Conservation (phyloP, 805 yeast species). For the Suhomyces vadensis region DNA sequence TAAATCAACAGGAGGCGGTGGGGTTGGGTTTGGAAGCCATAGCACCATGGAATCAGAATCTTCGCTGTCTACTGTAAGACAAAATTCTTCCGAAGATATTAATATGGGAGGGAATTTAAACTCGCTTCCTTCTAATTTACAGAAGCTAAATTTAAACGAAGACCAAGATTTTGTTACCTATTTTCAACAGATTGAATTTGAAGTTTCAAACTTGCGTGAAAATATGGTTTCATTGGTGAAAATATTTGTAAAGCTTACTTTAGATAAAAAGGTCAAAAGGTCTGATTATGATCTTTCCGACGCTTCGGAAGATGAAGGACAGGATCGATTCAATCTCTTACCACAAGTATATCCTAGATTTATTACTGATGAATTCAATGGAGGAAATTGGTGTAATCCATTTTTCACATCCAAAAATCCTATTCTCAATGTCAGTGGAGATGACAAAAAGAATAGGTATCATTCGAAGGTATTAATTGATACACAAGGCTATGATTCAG, state of each 20-base stretch:
- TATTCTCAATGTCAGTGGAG: conserved; percentile 43
- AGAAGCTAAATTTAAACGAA: conserved; percentile 5
- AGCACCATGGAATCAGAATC: conserved; percentile 3
- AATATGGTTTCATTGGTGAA: conserved; percentile 31
- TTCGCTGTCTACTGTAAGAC: conserved; percentile 11
- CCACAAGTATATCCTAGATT: conserved; percentile 76
- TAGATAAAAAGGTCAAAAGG: conserved; percentile 30
- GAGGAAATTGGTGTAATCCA: conserved; percentile 80
- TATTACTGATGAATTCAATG: conserved; percentile 63
- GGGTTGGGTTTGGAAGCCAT: conserved; percentile 4
- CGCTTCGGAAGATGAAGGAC: conserved; percentile 32
- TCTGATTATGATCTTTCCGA: conserved; percentile 43
- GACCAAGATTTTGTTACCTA: conserved; percentile 24
- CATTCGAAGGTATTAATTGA: conserved; percentile 52
- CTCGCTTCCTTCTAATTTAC: conserved; percentile 3
- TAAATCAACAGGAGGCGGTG: conserved; percentile 7
- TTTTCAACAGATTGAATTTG: conserved; percentile 40
- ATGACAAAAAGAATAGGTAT: conserved; percentile 40
- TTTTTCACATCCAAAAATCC: conserved; percentile 47
- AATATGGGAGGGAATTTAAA: neutral
- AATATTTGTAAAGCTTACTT: conserved; percentile 33
- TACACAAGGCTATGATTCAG: conserved; percentile 43
- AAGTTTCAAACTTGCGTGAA: conserved; percentile 36
- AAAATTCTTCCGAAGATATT: conserved; percentile 5
- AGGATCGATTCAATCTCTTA: conserved; percentile 38